Conservation (phyloP, 2,329 filamentous ascomycete species). For the Alternaria sp. region DNA sequence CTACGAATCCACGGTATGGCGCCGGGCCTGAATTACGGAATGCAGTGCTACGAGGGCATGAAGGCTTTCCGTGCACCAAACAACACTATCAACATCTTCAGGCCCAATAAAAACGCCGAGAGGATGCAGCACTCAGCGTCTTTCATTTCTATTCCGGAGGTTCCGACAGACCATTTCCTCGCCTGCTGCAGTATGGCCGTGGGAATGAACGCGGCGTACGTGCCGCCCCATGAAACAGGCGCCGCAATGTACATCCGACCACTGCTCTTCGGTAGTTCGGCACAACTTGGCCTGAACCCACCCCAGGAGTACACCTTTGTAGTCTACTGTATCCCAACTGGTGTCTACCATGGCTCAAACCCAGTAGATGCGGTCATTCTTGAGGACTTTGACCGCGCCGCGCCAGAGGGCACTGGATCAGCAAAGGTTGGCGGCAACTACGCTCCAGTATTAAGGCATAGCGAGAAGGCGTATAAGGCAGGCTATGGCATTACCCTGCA, state of each 20-base stretch:
- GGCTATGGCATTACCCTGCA: slow-evolving; percentile 96
- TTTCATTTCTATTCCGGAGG: slow-evolving; percentile 81
- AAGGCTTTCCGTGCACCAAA: slow-evolving; percentile 87
- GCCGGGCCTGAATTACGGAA: slow-evolving; percentile 90
- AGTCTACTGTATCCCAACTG: slow-evolving; percentile 89
- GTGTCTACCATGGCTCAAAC: slow-evolving; percentile 89
- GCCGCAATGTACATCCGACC: slow-evolving; percentile 94
- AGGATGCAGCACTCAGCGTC: slow-evolving; percentile 85
- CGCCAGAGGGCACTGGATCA: slow-evolving; percentile 86
- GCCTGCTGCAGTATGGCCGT: slow-evolving; percentile 81
- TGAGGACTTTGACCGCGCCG: slow-evolving; percentile 91
- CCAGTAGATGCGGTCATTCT: slow-evolving; percentile 88
- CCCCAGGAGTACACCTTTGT: slow-evolving; percentile 92
- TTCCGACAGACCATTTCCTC: slow-evolving; percentile 79
- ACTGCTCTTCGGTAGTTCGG: slow-evolving; percentile 83
- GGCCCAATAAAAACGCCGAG: slow-evolving; percentile 80
- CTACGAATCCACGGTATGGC: slow-evolving; percentile 94
- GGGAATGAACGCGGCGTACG: slow-evolving; percentile 84
- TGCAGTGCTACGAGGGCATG: slow-evolving; percentile 97
- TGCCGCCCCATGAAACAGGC: slow-evolving; percentile 86
- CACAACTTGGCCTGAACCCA: slow-evolving; percentile 84
- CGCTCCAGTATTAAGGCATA: slow-evolving; percentile 87
- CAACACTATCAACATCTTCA: slow-evolving; percentile 83
- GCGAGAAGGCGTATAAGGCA: slow-evolving; percentile 76
- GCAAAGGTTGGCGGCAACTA: slow-evolving; percentile 98